A percentile compares a stretch with the other conserved stretches of the same genome.
Evolutionary conservation across 257 asterid genomes (phyloP).

Genomic region (Solanum etuberosum): DNA sequence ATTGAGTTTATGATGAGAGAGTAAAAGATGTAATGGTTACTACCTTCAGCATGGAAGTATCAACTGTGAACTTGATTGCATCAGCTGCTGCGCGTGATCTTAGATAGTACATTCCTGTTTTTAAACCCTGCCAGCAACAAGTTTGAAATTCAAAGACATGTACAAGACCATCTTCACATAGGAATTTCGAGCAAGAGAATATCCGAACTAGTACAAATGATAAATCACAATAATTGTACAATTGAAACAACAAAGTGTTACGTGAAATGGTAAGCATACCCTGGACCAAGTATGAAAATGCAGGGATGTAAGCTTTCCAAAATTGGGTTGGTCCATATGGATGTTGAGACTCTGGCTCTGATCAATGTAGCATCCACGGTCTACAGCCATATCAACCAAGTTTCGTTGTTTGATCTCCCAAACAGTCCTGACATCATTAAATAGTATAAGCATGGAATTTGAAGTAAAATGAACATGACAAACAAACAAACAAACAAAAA

Average conservation of each 20-base stretch:
- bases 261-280: constrained; percentile 20
- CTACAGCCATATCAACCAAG: constrained; percentile 93
- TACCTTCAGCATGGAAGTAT: constrained; percentile 66
- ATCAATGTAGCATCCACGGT: constrained; percentile 92
- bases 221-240: not conserved
- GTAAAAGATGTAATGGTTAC: not conserved
- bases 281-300: constrained; percentile 86
- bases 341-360: constrained; percentile 96
- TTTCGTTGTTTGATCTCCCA: constrained; percentile 89
- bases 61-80: constrained; percentile 91
- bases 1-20: not conserved
- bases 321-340: constrained; percentile 91
- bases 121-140: constrained; percentile 51
- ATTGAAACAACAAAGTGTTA: not conserved
- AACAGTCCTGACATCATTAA: constrained; percentile 45
- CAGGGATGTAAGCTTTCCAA: constrained; percentile 77
- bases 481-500: too few relatives aligned
- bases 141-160: not conserved
- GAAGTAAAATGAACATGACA: not conserved
- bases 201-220: not conserved
- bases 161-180: not conserved
- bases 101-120: constrained; percentile 92
- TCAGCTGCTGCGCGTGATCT: constrained; percentile 93
- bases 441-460: not conserved
- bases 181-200: not conserved